Percentiles rank a stretch among this genome's conserved stretches.
Evolutionary conservation across 148 eudicot species (phyloP).

Genomic region (Selenicereus undatus): DNA sequence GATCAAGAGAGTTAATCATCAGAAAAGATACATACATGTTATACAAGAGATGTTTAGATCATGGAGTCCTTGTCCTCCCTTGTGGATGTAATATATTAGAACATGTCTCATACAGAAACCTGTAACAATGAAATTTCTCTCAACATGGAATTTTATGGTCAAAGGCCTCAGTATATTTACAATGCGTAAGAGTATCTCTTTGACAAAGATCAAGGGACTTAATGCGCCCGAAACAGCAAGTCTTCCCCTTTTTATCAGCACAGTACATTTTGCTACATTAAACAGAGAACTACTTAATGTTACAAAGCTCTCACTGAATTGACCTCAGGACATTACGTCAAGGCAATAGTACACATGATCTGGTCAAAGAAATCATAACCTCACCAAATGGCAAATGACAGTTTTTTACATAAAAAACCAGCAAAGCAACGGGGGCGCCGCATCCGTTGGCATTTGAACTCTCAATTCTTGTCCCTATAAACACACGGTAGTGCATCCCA

Average conservation of each 20-base stretch:
- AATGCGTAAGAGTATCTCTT: not conserved
- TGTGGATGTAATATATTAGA: too few species aligned
- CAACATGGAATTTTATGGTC: not conserved
- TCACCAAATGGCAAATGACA: not conserved
- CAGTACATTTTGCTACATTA: not conserved
- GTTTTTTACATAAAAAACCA: constrained; percentile 10
- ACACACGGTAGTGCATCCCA: too few species aligned
- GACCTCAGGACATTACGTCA: not conserved
- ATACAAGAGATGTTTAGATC: too few species aligned
- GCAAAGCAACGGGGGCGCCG: not conserved
- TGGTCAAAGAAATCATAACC: constrained; percentile 2
- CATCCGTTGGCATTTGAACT: not conserved
- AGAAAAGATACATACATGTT: too few species aligned
- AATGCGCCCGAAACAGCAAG: too few species aligned
- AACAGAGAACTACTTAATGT: not conserved
- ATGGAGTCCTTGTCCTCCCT: too few species aligned
- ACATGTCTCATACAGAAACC: constrained; percentile 9
- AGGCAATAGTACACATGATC: not conserved
- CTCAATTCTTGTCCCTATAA: not conserved
- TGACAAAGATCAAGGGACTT: too few species aligned
- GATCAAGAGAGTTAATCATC: constrained; percentile 31
- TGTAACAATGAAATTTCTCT: not conserved
- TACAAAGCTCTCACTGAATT: not conserved
- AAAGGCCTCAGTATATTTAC: not conserved
- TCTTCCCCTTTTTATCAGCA: too few species aligned